Percentiles rank a stretch among this genome's conserved stretches.
Conservation (phyloP, 495 filamentous ascomycete species). For the Annulohypoxylon moriforme region DNA sequence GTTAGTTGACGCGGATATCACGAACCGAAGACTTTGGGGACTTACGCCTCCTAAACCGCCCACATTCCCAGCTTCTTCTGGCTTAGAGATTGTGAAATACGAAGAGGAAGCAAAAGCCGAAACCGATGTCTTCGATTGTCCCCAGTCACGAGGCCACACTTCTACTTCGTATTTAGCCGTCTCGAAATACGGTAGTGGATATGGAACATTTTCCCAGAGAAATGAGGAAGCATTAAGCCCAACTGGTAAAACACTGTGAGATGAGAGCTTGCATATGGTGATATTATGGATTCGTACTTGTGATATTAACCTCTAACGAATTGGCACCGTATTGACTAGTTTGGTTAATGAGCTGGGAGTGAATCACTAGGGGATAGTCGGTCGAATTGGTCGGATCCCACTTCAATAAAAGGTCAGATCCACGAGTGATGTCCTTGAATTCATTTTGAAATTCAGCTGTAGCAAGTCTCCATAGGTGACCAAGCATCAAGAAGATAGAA, state of each 20-base stretch:
- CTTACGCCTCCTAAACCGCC: slow-evolving; percentile 17
- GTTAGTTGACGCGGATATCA: not conserved
- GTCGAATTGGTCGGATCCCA: slow-evolving; percentile 46
- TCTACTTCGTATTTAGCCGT: slow-evolving; percentile 55
- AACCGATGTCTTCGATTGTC: slow-evolving; percentile 9
- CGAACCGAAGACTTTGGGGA: not conserved
- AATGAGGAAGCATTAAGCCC: slow-evolving; percentile 47
- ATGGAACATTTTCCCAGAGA: slow-evolving; percentile 52
- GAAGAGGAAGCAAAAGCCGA: slow-evolving; percentile 31
- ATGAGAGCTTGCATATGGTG: not conserved
- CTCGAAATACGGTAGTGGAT: slow-evolving; percentile 51
- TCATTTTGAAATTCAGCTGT: slow-evolving; percentile 45
- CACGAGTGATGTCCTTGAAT: slow-evolving; percentile 44
- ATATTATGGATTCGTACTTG: slow-evolving; percentile 39
- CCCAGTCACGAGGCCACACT: slow-evolving; percentile 39
- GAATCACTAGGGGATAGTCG: slow-evolving; percentile 49
- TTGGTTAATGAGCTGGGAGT: slow-evolving; percentile 50
- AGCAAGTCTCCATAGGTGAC: slow-evolving; percentile 12
- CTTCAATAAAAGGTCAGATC: slow-evolving; percentile 40
- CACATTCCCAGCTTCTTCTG: not conserved
- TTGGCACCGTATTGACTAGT: slow-evolving; percentile 47
- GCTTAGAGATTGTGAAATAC: slow-evolving; percentile 35
- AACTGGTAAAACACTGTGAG: slow-evolving; percentile 42
- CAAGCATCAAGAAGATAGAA: slow-evolving; percentile 1
- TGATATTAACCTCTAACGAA: slow-evolving; percentile 48